phyloP scores from a whole-genome alignment of 1,284 basidiomycete species.

The Ustilago cynodontis region DNA sequence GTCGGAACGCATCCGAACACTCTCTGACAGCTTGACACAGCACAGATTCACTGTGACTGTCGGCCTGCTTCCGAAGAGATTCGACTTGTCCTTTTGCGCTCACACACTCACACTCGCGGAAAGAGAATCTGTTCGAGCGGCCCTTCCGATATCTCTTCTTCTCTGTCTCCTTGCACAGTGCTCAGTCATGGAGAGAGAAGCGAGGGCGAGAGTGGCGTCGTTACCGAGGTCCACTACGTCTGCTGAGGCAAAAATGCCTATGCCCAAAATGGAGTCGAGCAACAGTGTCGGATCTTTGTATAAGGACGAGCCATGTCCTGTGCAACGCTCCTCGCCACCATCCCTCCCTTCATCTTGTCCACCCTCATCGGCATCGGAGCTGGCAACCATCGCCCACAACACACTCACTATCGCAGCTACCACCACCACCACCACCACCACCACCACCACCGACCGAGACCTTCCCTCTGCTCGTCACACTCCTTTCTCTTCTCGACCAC shows the following conservation, averaged over 20 bases:
- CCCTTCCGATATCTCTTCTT: not conserved
- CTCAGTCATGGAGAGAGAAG: not conserved
- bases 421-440: not conserved
- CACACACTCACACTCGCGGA: not conserved
- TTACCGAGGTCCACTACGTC: not conserved
- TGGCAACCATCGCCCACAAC: not conserved
- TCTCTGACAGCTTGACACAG: not conserved
- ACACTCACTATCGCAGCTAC: not conserved
- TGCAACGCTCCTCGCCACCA: slow-evolving; percentile 8
- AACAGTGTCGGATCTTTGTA: not conserved
- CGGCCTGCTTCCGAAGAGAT: slow-evolving; percentile 1
- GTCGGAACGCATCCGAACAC: not conserved
- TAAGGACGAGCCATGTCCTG: slow-evolving; percentile 1
- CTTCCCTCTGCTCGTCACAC: not conserved
- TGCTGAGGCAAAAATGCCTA: not conserved
- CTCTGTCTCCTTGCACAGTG: not conserved
- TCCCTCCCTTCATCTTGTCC: not conserved
- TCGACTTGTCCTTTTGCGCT: not conserved
- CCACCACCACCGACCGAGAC: not conserved
- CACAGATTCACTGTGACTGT: not conserved
- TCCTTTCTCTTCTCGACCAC: not conserved
- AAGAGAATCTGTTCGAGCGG: slow-evolving; percentile 1
- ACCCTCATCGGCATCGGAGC: not conserved
- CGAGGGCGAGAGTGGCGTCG: not conserved
- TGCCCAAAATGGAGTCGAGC: not conserved